These are phyloP conservation scores for Chrysoporthe austroafricana DNA, from an alignment of 2,329 filamentous ascomycete species.

Conservation along the genomic window DNA sequence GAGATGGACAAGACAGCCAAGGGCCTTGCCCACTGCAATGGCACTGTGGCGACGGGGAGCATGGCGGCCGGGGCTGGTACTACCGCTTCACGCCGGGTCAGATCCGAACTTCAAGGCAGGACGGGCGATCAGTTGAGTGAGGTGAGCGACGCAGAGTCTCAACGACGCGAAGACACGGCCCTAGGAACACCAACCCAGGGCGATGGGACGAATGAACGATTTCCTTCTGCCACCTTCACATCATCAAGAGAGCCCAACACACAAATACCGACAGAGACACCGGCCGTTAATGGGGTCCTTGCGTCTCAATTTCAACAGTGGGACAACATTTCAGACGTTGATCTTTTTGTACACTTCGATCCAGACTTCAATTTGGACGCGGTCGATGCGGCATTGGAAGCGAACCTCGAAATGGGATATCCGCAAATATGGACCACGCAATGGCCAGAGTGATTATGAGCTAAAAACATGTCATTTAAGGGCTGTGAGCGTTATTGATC, in stretches of 20 bases:
- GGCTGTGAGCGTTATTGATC: too few species aligned
- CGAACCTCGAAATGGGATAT: conserved; percentile 57
- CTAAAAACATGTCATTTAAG: too few species aligned
- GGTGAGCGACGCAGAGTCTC: neutral
- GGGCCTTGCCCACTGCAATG: conserved; percentile 36
- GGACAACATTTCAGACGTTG: conserved; percentile 49
- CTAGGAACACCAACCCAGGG: neutral
- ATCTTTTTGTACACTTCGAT: conserved; percentile 59
- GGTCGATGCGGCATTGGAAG: conserved; percentile 58
- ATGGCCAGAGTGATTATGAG: conserved; percentile 23
- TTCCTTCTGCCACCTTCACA: neutral
- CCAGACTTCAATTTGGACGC: conserved; percentile 58
- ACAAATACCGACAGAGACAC: neutral
- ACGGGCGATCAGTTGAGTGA: neutral
- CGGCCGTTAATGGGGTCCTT: neutral
- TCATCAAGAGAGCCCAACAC: neutral
- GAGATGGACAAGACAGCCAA: conserved; percentile 61
- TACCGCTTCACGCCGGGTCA: neutral
- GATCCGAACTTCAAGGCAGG: neutral
- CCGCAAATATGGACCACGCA: conserved; percentile 52
- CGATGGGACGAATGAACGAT: neutral
- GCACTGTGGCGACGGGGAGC: conserved; percentile 24
- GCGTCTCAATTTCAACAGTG: conserved; percentile 21
- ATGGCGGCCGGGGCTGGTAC: conserved; percentile 23
- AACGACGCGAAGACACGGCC: neutral